Conservation (phyloP, 805 yeast species). For the Metschnikowia santaceciliae region DNA sequence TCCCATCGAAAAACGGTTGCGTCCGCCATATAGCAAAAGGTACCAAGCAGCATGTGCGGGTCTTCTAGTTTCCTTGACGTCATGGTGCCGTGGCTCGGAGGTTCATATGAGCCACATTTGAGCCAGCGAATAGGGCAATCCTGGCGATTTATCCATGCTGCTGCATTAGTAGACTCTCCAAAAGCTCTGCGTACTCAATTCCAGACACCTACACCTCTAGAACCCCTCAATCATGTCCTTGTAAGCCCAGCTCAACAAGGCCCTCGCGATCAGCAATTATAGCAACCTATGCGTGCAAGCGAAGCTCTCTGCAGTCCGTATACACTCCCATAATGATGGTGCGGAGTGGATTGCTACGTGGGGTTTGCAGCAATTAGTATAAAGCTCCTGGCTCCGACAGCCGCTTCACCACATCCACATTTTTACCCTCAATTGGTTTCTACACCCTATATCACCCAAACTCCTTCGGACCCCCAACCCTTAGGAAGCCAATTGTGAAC, state of each 20-base stretch:
- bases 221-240: not conserved
- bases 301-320: not conserved
- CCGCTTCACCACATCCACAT: not conserved
- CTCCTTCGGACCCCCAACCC: not conserved
- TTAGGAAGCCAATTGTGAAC: not conserved
- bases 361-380: constrained; percentile 5
- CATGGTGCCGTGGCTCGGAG: constrained; percentile 1
- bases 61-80: constrained; percentile 1
- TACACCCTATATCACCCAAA: not conserved
- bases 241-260: not conserved
- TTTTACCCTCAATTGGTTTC: not conserved
- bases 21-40: constrained; percentile 2
- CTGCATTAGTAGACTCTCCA: not conserved
- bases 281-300: constrained; percentile 5
- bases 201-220: not conserved
- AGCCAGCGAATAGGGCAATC: not conserved
- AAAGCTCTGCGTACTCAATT: not conserved
- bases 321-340: not conserved
- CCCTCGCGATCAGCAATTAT: not conserved
- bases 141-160: not conserved
- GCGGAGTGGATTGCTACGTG: constrained; percentile 4
- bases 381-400: not conserved
- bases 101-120: not conserved
- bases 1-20: not conserved
- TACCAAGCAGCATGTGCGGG: constrained; percentile 2